Evolutionary conservation across 208 protist species (phyloP).

Genomic region (Trichomonas tenax): DNA sequence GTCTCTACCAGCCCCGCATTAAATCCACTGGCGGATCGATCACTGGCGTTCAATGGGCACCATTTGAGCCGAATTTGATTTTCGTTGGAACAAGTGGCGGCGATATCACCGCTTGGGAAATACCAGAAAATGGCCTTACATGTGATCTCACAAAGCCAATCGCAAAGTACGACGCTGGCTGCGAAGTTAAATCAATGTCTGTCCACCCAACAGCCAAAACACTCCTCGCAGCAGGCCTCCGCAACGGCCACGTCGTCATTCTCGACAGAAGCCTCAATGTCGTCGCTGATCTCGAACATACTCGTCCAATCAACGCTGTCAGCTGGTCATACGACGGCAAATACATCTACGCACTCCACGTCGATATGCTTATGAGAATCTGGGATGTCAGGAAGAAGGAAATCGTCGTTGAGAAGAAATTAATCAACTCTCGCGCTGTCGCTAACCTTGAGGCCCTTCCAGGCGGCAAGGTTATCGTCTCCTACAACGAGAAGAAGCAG

Average conservation of each 20-base stretch:
- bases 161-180: not conserved
- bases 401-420: not conserved
- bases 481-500: not conserved
- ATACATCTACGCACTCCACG: not conserved
- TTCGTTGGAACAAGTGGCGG: not conserved
- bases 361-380: not conserved
- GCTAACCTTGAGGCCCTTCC: not conserved
- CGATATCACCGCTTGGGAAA: not conserved
- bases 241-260: not conserved
- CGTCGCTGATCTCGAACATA: not conserved
- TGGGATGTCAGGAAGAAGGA: not conserved
- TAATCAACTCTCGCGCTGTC: not conserved
- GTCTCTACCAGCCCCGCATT: not conserved
- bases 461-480: not conserved
- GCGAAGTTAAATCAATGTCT: not conserved
- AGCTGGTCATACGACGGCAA: not conserved
- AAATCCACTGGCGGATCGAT: not conserved
- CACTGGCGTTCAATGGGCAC: not conserved
- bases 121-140: not conserved
- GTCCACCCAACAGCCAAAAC: not conserved
- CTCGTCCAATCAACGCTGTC: not conserved
- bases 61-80: not conserved
- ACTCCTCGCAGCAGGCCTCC: not conserved
- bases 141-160: not conserved
- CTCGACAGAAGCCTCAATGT: not conserved